phyloP scores from a whole-genome alignment of 768 basidiomycete genomes.

The Fomitopsis serialis region DNA sequence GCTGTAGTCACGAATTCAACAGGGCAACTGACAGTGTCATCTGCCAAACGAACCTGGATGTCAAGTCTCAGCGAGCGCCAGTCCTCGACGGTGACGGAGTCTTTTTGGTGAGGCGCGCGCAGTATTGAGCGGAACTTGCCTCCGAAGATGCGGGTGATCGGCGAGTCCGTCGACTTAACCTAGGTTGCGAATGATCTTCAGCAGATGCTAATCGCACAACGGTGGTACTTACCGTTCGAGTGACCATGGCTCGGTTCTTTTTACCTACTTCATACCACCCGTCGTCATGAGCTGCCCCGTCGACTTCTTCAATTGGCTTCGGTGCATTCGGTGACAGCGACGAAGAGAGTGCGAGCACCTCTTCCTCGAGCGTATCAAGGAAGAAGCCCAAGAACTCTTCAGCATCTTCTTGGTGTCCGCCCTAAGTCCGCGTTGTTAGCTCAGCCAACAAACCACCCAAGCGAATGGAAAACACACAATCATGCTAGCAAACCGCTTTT shows the following conservation, averaged over 20 bases:
- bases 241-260: constrained; percentile 74
- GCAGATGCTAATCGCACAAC: neutral
- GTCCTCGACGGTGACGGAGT: constrained; percentile 86
- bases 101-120: constrained; percentile 74
- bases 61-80: constrained; percentile 88
- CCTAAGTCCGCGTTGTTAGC: constrained; percentile 33
- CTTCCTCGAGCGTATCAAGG: constrained; percentile 91
- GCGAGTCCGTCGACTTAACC: constrained; percentile 68
- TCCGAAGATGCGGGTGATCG: constrained; percentile 89
- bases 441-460: neutral
- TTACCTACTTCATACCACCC: constrained; percentile 95
- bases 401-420: constrained; percentile 95
- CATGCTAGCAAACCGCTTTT: constrained; percentile 93
- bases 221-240: constrained; percentile 61
- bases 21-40: neutral
- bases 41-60: constrained; percentile 56
- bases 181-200: constrained; percentile 37
- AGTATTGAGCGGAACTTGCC: constrained; percentile 87
- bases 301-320: constrained; percentile 34
- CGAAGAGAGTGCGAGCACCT: constrained; percentile 61
- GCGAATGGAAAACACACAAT: constrained; percentile 44
- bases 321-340: constrained; percentile 14
- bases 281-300: constrained; percentile 38
- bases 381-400: constrained; percentile 99
- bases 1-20: constrained; percentile 33